These are phyloP conservation scores for Sphenostylis stenocarpa DNA, from an alignment of 306 rosid genomes.

Conservation along the genomic window DNA sequence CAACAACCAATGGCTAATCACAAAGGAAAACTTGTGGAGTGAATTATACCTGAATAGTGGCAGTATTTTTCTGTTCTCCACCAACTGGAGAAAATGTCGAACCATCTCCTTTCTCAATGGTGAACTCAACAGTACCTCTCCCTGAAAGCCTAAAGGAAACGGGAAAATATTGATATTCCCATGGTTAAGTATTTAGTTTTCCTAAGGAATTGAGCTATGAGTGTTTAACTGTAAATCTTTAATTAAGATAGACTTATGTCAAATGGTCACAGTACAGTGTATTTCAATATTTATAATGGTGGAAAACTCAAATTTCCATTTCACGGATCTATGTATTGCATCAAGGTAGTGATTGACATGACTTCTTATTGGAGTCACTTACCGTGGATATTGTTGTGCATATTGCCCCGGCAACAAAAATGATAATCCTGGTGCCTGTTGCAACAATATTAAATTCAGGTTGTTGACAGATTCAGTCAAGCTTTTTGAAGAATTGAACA, in stretches of 20 bases:
- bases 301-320: background rate
- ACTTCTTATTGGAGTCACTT: conserved; percentile 28
- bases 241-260: background rate
- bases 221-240: background rate
- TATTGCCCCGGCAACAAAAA: conserved; percentile 80
- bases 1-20: conserved; percentile 10
- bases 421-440: conserved; percentile 94
- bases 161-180: conserved; percentile 33
- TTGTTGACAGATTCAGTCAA: conserved; percentile 9
- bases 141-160: conserved; percentile 68
- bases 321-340: background rate
- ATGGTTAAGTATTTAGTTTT: background rate
- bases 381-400: conserved; percentile 72
- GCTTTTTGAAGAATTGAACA: conserved; percentile 5
- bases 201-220: background rate
- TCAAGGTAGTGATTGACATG: background rate
- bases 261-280: background rate
- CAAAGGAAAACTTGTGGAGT: background rate
- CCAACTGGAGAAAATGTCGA: conserved; percentile 81
- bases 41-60: conserved; percentile 66
- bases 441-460: conserved; percentile 36
- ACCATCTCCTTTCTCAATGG: conserved; percentile 78
- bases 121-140: conserved; percentile 86
- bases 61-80: conserved; percentile 76
- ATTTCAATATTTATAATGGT: conserved; percentile 3